phyloP scores from a whole-genome alignment of 805 yeast species.

The Millerozyma miso region DNA sequence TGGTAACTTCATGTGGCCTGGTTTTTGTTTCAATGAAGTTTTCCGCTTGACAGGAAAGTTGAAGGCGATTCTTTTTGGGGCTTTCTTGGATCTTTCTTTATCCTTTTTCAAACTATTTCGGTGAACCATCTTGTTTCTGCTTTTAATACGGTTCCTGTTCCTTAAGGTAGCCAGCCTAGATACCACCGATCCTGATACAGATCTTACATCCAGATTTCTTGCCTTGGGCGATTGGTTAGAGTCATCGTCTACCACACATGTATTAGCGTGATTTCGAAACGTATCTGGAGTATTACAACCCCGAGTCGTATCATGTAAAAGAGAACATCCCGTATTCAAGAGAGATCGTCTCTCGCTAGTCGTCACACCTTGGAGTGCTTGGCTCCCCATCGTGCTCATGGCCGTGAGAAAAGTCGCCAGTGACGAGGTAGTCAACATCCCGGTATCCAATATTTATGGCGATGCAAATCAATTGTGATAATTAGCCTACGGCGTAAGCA shows the following conservation, averaged over 20 bases:
- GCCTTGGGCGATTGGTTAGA: not conserved
- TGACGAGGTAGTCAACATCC: not conserved
- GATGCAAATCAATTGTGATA: too few relatives aligned
- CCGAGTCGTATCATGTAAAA: too few relatives aligned
- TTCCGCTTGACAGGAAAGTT: conserved; percentile 33
- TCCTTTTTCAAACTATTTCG: conserved; percentile 10
- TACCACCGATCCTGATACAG: conserved; percentile 20
- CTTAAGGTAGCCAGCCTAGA: conserved; percentile 29
- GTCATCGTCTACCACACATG: too few relatives aligned
- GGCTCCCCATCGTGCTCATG: not conserved
- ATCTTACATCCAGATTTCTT: not conserved
- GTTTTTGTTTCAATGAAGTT: conserved; percentile 24
- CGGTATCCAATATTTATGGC: too few relatives aligned
- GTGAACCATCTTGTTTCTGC: conserved; percentile 24
- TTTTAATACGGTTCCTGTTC: conserved; percentile 25
- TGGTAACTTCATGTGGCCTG: conserved; percentile 16
- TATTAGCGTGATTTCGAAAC: too few relatives aligned
- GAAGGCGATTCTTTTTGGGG: conserved; percentile 12
- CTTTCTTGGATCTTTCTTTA: not conserved
- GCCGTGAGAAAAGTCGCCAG: not conserved
- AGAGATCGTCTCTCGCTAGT: too few relatives aligned
- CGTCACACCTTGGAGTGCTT: not conserved
- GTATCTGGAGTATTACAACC: too few relatives aligned
- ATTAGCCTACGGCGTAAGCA: too few relatives aligned
- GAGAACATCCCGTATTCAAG: too few relatives aligned